Conservation (phyloP, 805 yeast genomes). For the Yamadazyma insecticola region DNA sequence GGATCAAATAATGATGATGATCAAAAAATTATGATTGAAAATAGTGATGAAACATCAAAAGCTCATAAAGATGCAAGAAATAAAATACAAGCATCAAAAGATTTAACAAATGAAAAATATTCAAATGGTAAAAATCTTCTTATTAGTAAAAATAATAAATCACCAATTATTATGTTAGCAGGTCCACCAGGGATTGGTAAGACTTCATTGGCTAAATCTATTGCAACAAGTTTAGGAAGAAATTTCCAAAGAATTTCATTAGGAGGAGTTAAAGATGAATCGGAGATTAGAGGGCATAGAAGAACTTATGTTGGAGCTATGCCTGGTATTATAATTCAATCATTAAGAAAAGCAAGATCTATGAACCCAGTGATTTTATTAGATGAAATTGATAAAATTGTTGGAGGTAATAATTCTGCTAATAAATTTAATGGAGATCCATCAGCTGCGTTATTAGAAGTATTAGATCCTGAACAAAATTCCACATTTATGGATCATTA, state of each 20-base stretch:
- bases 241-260: slow-evolving; percentile 75
- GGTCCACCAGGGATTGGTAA: slow-evolving; percentile 97
- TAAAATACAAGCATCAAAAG: slow-evolving; percentile 13
- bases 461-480: slow-evolving; percentile 88
- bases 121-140: slow-evolving; percentile 5
- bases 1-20: slow-evolving; percentile 5
- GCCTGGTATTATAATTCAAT: slow-evolving; percentile 81
- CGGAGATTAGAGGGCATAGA: slow-evolving; percentile 87
- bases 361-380: slow-evolving; percentile 81
- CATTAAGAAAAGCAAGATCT: slow-evolving; percentile 66
- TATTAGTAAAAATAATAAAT: slow-evolving; percentile 35
- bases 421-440: slow-evolving; percentile 73
- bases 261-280: slow-evolving; percentile 86
- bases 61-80: slow-evolving; percentile 20
- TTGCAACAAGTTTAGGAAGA: slow-evolving; percentile 69
- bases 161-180: slow-evolving; percentile 76
- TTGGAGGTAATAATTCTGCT: slow-evolving; percentile 45
- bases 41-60: slow-evolving; percentile 28
- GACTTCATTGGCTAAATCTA: slow-evolving; percentile 78
- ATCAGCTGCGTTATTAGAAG: slow-evolving; percentile 83
- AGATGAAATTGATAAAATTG: slow-evolving; percentile 82
- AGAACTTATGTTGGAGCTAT: slow-evolving; percentile 89
- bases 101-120: slow-evolving; percentile 9
- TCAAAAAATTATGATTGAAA: slow-evolving; percentile 23
- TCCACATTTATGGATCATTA: slow-evolving; percentile 73